Conservation (phyloP, 179 eudicot genomes). For the Vitellaria paradoxa region DNA sequence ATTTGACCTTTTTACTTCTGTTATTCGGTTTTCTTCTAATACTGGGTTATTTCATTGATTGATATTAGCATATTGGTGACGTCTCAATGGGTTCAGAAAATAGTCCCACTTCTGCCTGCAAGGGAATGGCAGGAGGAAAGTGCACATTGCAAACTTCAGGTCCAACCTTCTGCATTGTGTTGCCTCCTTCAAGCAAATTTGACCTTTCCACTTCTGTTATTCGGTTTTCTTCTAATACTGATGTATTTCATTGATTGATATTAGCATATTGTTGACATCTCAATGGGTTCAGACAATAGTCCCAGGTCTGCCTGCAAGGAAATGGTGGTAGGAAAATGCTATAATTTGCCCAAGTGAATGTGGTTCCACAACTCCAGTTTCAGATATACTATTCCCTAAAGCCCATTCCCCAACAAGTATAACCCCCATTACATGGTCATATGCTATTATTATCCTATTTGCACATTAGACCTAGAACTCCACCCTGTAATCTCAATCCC, state of each 20-base stretch:
- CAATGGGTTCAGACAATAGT: too few relatives aligned
- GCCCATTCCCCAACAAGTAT: neutral
- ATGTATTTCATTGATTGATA: too few relatives aligned
- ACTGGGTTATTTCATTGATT: neutral
- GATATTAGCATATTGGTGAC: neutral
- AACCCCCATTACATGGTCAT: too few relatives aligned
- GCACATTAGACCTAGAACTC: too few relatives aligned
- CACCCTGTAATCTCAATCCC: too few relatives aligned
- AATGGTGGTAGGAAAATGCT: neutral
- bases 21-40: neutral
- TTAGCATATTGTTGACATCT: neutral
- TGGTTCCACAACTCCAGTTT: neutral
- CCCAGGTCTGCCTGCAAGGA: neutral
- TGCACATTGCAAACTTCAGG: too few relatives aligned
- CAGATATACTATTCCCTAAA: neutral
- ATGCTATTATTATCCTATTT: too few relatives aligned
- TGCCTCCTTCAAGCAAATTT: neutral
- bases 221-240: neutral
- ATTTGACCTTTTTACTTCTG: neutral
- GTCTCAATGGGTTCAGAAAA: too few relatives aligned
- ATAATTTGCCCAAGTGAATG: neutral
- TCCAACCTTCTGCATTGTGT: too few relatives aligned
- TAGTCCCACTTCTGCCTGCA: neutral
- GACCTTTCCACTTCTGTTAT: neutral
- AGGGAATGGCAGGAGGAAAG: neutral